Conservation (phyloP, 2,329 filamentous ascomycete species). For the Fusarium poae region DNA sequence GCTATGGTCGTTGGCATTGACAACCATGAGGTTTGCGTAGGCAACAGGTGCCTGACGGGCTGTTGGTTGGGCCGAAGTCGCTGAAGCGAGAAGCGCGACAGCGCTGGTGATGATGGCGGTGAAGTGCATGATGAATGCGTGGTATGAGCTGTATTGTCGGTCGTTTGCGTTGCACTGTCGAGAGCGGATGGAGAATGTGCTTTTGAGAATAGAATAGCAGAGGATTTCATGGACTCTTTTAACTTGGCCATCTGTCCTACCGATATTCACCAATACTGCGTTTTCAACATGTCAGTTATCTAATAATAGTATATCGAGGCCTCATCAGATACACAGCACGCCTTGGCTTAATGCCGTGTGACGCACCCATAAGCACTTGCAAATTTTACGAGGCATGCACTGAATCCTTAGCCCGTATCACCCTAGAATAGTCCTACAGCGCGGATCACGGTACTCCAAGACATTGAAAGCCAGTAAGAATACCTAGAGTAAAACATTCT, state of each 20-base stretch:
- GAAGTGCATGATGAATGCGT: constrained; percentile 22
- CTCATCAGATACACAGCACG: neutral
- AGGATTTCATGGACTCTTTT: neutral
- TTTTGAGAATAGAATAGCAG: neutral
- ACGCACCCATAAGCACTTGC: constrained; percentile 32
- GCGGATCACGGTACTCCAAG: constrained; percentile 6
- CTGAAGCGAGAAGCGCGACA: constrained; percentile 12
- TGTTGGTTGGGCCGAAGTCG: constrained; percentile 7
- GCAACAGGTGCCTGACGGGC: constrained; percentile 15
- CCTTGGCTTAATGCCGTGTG: constrained; percentile 13
- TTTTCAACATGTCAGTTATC: neutral
- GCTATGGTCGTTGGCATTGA: constrained; percentile 24
- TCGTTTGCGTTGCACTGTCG: neutral
- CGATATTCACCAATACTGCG: neutral
- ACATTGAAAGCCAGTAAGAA: constrained; percentile 11
- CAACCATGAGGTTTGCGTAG: constrained; percentile 20
- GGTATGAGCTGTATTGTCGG: neutral
- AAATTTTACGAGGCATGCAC: constrained; percentile 9
- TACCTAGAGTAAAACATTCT: neutral
- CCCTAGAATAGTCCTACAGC: neutral
- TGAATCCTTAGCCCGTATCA: constrained; percentile 7
- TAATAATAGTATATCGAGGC: constrained; percentile 27
- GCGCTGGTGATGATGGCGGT: constrained; percentile 14
- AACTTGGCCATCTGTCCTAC: neutral
- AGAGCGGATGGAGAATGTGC: neutral